Percentiles rank a stretch among this genome's conserved stretches.
phyloP scores from a whole-genome alignment of 2,329 filamentous ascomycete species.

The Trichophyton simii region DNA sequence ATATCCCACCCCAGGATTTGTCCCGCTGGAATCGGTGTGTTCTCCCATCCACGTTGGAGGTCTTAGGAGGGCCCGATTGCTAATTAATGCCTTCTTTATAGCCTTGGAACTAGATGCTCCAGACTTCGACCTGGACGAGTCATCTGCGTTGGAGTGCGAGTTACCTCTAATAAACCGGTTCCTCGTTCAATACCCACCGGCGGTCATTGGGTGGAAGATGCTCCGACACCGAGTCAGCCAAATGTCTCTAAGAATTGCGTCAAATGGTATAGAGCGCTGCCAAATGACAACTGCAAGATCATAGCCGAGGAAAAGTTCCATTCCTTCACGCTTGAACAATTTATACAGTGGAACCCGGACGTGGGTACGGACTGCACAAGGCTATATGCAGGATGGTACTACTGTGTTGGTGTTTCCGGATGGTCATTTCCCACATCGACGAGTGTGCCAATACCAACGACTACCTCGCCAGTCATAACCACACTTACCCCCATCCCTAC shows the following conservation, averaged over 20 bases:
- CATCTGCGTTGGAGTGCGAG: neutral
- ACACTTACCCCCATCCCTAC: neutral
- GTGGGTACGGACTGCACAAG: neutral
- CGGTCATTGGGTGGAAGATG: neutral
- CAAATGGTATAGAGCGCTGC: neutral
- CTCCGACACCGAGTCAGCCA: neutral
- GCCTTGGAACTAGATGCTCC: neutral
- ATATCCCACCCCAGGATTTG: neutral
- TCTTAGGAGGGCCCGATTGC: neutral
- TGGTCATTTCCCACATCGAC: neutral
- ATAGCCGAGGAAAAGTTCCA: neutral
- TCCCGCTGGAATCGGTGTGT: neutral
- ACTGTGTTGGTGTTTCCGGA: neutral
- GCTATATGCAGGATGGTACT: slow-evolving; percentile 4
- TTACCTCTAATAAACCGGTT: neutral
- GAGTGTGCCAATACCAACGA: no score
- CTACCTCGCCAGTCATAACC: neutral
- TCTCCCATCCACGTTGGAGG: neutral
- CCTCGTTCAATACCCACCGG: neutral
- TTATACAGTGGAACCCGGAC: slow-evolving; percentile 3
- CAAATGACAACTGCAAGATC: neutral
- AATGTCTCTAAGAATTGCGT: neutral
- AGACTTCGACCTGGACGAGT: neutral
- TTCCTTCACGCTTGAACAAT: neutral
- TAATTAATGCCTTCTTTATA: neutral